Evolutionary conservation across 495 filamentous ascomycete genomes (phyloP), one percentile per base, ranked within the genome.

Genomic region (Acidomyces sp.): DNA sequence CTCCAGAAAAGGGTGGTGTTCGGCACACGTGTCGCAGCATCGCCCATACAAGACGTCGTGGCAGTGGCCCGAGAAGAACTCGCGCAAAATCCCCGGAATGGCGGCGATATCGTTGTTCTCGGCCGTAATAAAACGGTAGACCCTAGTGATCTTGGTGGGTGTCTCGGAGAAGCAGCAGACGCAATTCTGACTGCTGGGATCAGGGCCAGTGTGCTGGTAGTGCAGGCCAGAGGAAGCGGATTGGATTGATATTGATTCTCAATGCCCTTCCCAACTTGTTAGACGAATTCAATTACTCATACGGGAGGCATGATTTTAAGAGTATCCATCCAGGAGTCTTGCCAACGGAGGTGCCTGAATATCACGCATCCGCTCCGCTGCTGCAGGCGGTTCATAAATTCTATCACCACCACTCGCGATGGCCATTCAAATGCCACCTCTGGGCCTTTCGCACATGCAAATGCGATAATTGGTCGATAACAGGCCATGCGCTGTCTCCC

Each of bases 21-120:
- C 48, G 53, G 61, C 19, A 49, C 34, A 0, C 29, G 41, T 12
- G 41, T 46, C 4, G 40, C 64, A 3, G 24, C 39, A 5, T 18
- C 38, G 22, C 36, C 35, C 3, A 17, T 38, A 3, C 16, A 45
- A 4, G 32, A 37, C 20, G 63, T 65, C 3, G 38, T 71, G 4
- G 39, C 43, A 3, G 29, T 47, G 5, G 79, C 79, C 0, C 65
- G 69, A 26, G 60, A 68, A 18, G 77, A 80, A 41, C 65, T 87
- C 3, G 72, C 70, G 0, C 70, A 72, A 31, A 67, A 66, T 22
- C 58, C 67, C 0, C 67, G 67, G 46, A 92, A 88, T 41, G 74
- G 79, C 1, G 83, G 85, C 1, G 84, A 88, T 55, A 63, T 93
- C 16, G 62, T 93, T 3, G 67, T 95, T 1, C 62, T 92, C 2